phyloP scores from a whole-genome alignment of 495 filamentous ascomycete genomes.

The Hypoxylon rickii region DNA sequence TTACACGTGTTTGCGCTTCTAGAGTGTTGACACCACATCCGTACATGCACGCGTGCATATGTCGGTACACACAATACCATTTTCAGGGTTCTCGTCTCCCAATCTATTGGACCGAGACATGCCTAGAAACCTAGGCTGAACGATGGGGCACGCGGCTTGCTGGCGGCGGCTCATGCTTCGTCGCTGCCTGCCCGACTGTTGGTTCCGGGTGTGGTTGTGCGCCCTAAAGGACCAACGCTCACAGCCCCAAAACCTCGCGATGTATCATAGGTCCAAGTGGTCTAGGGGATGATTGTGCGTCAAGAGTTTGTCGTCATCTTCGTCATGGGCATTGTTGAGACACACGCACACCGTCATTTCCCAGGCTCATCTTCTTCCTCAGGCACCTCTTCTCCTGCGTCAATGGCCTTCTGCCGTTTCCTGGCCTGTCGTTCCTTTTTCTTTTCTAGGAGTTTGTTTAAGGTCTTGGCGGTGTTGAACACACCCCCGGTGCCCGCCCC shows the following conservation, averaged over 20 bases:
- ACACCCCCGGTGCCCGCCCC: conserved; percentile 82
- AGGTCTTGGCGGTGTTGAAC: conserved; percentile 84
- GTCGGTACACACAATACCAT: too few relatives aligned
- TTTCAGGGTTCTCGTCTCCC: background rate
- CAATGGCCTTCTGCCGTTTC: conserved; percentile 70
- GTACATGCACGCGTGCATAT: too few relatives aligned
- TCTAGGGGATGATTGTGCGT: background rate
- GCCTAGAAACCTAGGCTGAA: background rate
- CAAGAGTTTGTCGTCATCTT: background rate
- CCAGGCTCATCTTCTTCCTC: conserved; percentile 61
- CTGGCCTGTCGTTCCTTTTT: conserved; percentile 74
- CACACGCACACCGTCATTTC: background rate
- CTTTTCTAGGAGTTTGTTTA: conserved; percentile 80
- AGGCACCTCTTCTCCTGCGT: conserved; percentile 69
- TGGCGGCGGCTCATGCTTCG: background rate
- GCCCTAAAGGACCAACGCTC: background rate
- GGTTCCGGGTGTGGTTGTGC: background rate
- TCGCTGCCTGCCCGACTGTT: background rate
- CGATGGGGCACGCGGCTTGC: too few relatives aligned
- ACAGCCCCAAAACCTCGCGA: background rate
- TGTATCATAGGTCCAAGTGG: background rate
- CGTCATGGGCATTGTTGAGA: too few relatives aligned
- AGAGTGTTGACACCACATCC: too few relatives aligned
- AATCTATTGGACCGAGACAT: background rate
- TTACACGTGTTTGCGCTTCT: background rate